Percentiles rank a stretch among this genome's conserved stretches.
These are phyloP conservation scores for Dispira simplex DNA, from an alignment of 192 early-diverging fungal species.

Conservation along the genomic window DNA sequence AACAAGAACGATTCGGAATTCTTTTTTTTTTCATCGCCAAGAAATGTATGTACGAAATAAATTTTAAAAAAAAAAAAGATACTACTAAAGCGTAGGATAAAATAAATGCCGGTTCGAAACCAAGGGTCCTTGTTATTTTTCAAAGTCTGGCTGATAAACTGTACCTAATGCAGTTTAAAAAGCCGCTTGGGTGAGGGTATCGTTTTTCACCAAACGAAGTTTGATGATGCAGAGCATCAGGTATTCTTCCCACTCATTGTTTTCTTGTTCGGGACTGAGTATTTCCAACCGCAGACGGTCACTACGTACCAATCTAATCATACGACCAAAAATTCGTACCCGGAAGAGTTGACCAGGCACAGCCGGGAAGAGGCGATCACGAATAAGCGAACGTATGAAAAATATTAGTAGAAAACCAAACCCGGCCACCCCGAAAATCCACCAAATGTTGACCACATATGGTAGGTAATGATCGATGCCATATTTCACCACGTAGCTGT, in stretches of 20 bases:
- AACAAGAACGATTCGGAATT: too few species aligned
- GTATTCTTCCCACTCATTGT: conserved; percentile 31
- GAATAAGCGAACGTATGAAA: conserved; percentile 40
- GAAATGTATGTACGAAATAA: too few species aligned
- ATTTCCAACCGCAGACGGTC: conserved; percentile 14
- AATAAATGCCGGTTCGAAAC: too few species aligned
- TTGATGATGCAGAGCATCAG: conserved; percentile 12
- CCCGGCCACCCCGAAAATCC: conserved; percentile 45
- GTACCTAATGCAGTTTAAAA: background rate
- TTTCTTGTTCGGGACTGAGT: conserved; percentile 27
- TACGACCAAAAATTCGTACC: conserved; percentile 30
- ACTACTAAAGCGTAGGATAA: too few species aligned
- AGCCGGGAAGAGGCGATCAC: conserved; percentile 49
- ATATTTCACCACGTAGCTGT: conserved; percentile 18
- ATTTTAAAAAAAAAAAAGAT: too few species aligned
- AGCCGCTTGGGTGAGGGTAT: conserved; percentile 2
- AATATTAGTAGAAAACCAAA: conserved; percentile 38
- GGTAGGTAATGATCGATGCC: conserved; percentile 34
- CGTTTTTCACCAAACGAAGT: conserved; percentile 12
- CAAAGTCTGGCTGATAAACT: too few species aligned
- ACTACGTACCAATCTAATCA: conserved; percentile 29
- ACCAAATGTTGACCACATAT: conserved; percentile 46
- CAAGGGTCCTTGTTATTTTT: too few species aligned
- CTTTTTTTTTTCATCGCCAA: too few species aligned
- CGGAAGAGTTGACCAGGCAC: conserved; percentile 42